Base-by-base conservation (phyloP, 2,329 filamentous ascomycete genomes). In the Fusarium odoratissimum region DNA sequence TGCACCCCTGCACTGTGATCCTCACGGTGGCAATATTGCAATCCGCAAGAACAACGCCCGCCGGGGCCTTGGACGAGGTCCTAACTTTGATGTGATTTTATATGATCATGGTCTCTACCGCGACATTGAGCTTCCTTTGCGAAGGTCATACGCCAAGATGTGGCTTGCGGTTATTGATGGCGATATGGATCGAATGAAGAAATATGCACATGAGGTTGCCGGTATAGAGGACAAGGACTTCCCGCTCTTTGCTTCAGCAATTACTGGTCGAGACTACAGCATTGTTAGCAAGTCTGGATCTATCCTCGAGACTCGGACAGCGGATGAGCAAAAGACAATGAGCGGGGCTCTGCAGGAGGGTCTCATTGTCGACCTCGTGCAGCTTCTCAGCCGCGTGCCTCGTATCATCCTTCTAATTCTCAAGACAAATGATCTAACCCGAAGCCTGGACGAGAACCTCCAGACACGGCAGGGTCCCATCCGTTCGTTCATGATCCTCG, bases 51-150 rank as follows among this genome's bases (percentile, higher is more conserved):
- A 95, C 78, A 81, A 87, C 12, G 83, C 81, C 21, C 86, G 89
- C 40, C 84, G 87, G 42, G 85, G 86, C 65, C 87, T 83, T 8
- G 79, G 82, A 17, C 77, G 84, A 48, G 82, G 85, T 8, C 83
- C 91, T 42, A 98, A 98, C 81, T 99, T 99, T 79, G 96, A 99
- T 80, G 89, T 99, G 60, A 92, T 99, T 62, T 88, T 99, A 6
- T 99, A 99, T 84, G 96, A 99, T 79, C 96, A 99, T 81, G 97
- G 96, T 5, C 87, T 99, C 6, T 99, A 99, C 83, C 93, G 97
- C 64, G 94, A 97, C 75, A 98, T 98, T 58, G 93, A 95, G 0
- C 85, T 91, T 63, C 84, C 90, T 4, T 83, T 98, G 33, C 91
- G 95, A 58, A 90, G 95, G 30, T 93, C 92, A 23, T 99, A 99